Evolutionary conservation across 306 rosid genomes (phyloP).

Genomic region (Cyamopsis tetragonoloba): DNA sequence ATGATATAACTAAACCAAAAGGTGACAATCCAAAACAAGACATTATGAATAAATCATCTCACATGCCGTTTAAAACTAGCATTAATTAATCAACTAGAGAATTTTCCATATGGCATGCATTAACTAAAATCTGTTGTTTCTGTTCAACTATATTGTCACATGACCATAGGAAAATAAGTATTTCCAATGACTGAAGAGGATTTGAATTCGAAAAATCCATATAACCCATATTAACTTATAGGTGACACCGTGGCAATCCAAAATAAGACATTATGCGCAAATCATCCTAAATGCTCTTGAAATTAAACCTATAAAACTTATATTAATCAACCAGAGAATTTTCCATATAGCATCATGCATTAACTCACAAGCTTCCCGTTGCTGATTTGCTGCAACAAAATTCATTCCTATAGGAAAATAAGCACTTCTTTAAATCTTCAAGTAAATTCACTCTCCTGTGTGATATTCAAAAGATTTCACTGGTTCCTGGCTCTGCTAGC

Average conservation of each 20-base stretch:
- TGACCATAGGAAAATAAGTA: no score
- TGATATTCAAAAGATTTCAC: neutral
- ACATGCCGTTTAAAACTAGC: neutral
- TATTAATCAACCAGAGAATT: neutral
- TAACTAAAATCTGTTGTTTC: no score
- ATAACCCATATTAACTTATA: no score
- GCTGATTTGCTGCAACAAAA: neutral
- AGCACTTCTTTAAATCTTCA: conserved; percentile 2
- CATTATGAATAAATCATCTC: neutral
- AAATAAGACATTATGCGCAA: neutral
- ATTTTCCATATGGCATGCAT: neutral
- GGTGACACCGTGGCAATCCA: neutral
- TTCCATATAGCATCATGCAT: neutral
- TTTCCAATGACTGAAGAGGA: no score
- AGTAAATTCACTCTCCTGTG: neutral
- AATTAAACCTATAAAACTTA: neutral
- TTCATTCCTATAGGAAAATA: neutral
- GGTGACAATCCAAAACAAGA: neutral
- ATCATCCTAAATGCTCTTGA: conserved; percentile 9
- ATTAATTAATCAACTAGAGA: neutral
- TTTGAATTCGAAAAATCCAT: no score
- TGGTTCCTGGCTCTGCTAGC: neutral
- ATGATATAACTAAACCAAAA: neutral
- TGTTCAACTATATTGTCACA: no score
- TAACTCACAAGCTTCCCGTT: neutral